These are phyloP conservation scores for Blastobotrys illinoisensis DNA, from an alignment of 1,139 yeast species.

Conservation along the genomic window DNA sequence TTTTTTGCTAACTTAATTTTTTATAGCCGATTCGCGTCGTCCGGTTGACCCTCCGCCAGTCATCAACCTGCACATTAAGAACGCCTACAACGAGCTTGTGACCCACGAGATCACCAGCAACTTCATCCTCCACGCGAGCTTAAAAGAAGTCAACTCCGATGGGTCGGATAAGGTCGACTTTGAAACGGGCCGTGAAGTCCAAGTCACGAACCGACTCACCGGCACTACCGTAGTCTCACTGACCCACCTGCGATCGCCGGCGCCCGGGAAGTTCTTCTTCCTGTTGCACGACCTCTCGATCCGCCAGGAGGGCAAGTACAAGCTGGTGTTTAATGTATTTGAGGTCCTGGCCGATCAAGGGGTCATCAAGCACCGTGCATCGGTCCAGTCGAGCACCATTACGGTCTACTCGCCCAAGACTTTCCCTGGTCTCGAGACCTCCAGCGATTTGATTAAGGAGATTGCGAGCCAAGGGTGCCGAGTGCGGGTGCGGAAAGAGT, in stretches of 20 bases:
- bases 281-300: constrained; percentile 33
- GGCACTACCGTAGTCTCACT: constrained; percentile 26
- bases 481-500: constrained; percentile 33
- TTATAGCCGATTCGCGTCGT: constrained; percentile 29
- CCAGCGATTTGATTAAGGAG: constrained; percentile 32
- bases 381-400: constrained; percentile 24
- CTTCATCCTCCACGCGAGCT: constrained; percentile 29
- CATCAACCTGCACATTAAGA: constrained; percentile 22
- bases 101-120: constrained; percentile 24
- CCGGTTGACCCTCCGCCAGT: constrained; percentile 35
- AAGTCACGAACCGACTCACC: constrained; percentile 18
- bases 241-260: constrained; percentile 25
- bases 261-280: constrained; percentile 29
- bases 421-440: constrained; percentile 34
- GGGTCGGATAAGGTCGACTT: neutral
- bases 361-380: constrained; percentile 23
- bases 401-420: constrained; percentile 35
- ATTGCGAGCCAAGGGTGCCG: constrained; percentile 34
- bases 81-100: constrained; percentile 17
- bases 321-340: constrained; percentile 28
- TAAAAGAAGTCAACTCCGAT: constrained; percentile 18
- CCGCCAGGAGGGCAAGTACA: constrained; percentile 33
- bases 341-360: constrained; percentile 24
- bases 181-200: constrained; percentile 13
- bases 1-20: neutral